Evolutionary conservation across 768 basidiomycete species (phyloP), one percentile per base, ranked within the genome.

Genomic region (Tylopilus felleus): DNA sequence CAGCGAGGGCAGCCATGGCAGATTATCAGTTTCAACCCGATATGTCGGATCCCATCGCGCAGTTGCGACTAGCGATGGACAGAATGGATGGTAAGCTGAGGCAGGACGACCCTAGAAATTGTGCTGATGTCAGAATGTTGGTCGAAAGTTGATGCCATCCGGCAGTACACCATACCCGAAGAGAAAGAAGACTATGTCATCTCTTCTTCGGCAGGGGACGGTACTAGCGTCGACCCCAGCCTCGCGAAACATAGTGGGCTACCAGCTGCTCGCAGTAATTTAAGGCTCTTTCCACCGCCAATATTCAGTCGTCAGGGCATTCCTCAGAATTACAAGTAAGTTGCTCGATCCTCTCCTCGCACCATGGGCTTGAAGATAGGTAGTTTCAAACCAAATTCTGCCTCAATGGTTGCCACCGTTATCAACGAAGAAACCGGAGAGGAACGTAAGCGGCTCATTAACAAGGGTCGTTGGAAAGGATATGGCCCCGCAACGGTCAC

Each of bases 21-120:
- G 96, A 98, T 69, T 97, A 84, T 67, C 94, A 97, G 70, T 97
- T 85, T 70, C 80, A 85, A 56, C 92, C 92, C 1, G 77, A 88
- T 52, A 73, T 77, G 66, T 69, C 81, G 14, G 93, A 96, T 63
- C 84, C 87, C 3, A 73, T 92, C 4, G 70, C 84, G 2, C 74
- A 82, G 53, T 71, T 98, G 50, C 84, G 90, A 5, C 60, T 76
- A 13, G 81, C 91, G 0, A 86, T 98, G 83, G 80, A 84, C 45
- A 74, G 75, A 7, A 84, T 97, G 79, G 88, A 98, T 60, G 88
- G 96, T 96, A 64, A 50, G 80, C 54, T 5, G n/a, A 9, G 10
- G 14, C 16, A 40, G 22, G 21, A 23, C 25, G 22, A 27, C 13
- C 9, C 39, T 17, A 23, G 51, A 42, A 5, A 44, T 27, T 33